Evolutionary conservation across 306 rosid genomes (phyloP), one percentile per base, ranked within the genome.

Genomic region (Lagenaria siceraria): DNA sequence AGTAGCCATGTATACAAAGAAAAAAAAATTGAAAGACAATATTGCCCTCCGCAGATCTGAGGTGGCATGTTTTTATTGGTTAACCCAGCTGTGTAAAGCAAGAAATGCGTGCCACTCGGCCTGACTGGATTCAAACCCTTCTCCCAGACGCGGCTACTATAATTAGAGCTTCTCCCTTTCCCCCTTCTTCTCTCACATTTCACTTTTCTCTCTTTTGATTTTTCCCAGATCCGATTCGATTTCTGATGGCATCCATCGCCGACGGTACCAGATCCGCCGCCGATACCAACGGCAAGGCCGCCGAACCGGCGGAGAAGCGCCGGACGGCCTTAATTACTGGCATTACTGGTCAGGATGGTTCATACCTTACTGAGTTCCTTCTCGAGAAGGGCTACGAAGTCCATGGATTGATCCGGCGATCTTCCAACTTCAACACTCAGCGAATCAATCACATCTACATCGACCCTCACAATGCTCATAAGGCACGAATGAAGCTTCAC

Each of bases 401-500:
- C 25, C 97, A 95, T 83, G 99, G 99, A 7, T 84, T 95, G 60
- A 95, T 95, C 84, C 96, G 99, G 10, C 90, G 99, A 51, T 92
- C 99, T 14, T 95, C 99, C 29, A 95, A 95, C 81, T 95, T 95
- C 90, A 95, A 95, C 82, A 92, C 97, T 21, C 99, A 95, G 76
- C 86, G 99, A 53, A 95, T 95, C 89, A 91, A 95, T 42, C 99
- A 95, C 91, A 96, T 96, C 91, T 96, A 96, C 85, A 90, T 96
- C 61, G 99, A 96, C 17, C 99, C 99, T 12, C 99, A 96, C 97
- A 96, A 92, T 88, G 91, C 91, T 68, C 88, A 87, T 87, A 96
- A 96, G 90, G 97, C 97, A 1, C 89, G 85, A 12, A 96, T 96
- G 99, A 96, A 96, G 87, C 99, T 96, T 66, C 99, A 96, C 92